Evolutionary conservation across 1,139 yeast genomes (phyloP).

Genomic region (Yamadazyma aaseri): DNA sequence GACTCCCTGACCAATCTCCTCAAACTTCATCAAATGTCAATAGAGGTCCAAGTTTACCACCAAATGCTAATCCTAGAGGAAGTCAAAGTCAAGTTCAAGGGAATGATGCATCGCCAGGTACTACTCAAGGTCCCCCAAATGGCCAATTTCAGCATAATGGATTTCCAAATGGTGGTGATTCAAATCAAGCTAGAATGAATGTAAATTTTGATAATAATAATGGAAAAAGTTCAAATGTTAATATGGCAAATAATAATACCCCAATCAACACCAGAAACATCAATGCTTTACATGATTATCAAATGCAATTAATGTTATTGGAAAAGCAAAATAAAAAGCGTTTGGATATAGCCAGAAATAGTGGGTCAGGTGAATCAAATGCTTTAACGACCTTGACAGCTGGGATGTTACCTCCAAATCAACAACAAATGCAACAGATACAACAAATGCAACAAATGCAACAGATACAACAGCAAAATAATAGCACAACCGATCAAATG

Average conservation of each 20-base stretch:
- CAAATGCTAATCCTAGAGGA: slow-evolving; percentile 13
- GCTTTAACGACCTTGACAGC: slow-evolving; percentile 16
- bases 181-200: slow-evolving; percentile 2
- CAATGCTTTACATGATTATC: slow-evolving; percentile 67
- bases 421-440: slow-evolving; percentile 18
- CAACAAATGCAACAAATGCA: slow-evolving; percentile 10
- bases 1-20: slow-evolving; percentile 15
- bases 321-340: slow-evolving; percentile 72
- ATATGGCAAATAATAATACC: slow-evolving; percentile 12
- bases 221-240: slow-evolving; percentile 6
- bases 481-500: not conserved
- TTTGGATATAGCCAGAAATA: slow-evolving; percentile 48
- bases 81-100: slow-evolving; percentile 8
- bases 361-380: slow-evolving; percentile 26
- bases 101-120: slow-evolving; percentile 1
- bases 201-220: slow-evolving; percentile 4
- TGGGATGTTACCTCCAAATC: slow-evolving; percentile 24
- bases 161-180: slow-evolving; percentile 2
- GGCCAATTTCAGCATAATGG: not conserved
- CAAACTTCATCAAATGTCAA: slow-evolving; percentile 13
- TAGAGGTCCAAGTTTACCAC: slow-evolving; percentile 13
- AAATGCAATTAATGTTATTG: slow-evolving; percentile 67
- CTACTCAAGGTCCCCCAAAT: not conserved
- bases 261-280: slow-evolving; percentile 24
- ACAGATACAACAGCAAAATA: slow-evolving; percentile 5